Conservation (phyloP, 2,329 filamentous ascomycete genomes). For the Rutstroemia sp. region DNA sequence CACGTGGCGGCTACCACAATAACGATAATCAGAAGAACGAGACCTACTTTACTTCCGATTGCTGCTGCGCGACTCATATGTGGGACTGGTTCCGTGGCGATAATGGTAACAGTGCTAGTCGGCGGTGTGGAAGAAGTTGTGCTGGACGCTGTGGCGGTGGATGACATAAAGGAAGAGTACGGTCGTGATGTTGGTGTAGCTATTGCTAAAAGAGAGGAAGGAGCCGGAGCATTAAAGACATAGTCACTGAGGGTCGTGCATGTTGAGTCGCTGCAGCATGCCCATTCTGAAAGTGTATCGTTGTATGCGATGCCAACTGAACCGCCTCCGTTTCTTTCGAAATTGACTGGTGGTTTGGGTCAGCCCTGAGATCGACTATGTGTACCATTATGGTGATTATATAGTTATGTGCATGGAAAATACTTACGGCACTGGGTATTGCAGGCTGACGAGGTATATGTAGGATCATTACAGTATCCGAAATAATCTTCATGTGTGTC, state of each 20-base stretch:
- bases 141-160: not conserved
- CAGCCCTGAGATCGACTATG: not conserved
- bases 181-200: not conserved
- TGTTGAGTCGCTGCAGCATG: not conserved
- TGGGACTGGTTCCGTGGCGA: not conserved
- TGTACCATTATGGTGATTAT: not conserved
- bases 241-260: not conserved
- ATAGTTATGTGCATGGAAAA: too few species aligned
- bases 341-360: not conserved
- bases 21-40: too few species aligned
- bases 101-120: not conserved
- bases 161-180: not conserved
- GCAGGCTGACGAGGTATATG: not conserved
- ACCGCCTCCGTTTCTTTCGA: not conserved
- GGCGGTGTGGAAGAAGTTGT: not conserved
- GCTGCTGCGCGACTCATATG: not conserved
- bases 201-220: not conserved
- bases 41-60: not conserved
- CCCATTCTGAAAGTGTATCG: not conserved
- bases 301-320: not conserved
- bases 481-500: not conserved
- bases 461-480: constrained; percentile 2
- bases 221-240: not conserved
- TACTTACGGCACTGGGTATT: not conserved
- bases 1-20: too few species aligned